These are phyloP conservation scores for Licmophora abbreviata DNA, from an alignment of 108 stramenopile genomes.

Conservation along the genomic window DNA sequence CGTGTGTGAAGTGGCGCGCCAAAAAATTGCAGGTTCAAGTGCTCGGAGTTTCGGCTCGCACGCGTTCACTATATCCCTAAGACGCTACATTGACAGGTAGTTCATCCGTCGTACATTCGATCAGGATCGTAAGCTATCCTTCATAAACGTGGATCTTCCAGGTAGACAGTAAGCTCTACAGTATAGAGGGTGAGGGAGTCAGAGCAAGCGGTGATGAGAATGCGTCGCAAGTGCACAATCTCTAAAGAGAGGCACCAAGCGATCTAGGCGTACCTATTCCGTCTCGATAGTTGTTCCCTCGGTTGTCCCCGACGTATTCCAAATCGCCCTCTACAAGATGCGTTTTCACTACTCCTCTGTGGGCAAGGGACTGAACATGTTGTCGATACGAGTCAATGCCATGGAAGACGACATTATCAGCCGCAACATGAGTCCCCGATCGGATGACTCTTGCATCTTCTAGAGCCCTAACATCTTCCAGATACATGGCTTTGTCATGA, in stretches of 20 bases:
- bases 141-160: too few relatives aligned
- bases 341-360: conserved; percentile 48
- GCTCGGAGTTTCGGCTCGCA: too few relatives aligned
- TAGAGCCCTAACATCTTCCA: conserved; percentile 52
- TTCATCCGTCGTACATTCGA: too few relatives aligned
- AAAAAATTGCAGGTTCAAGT: too few relatives aligned
- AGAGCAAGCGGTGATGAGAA: conserved; percentile 1
- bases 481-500: conserved; percentile 85
- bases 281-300: too few relatives aligned
- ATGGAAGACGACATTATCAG: conserved; percentile 84
- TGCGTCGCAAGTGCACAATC: conserved; percentile 2
- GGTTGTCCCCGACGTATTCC: conserved; percentile 37
- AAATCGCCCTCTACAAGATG: conserved; percentile 35
- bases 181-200: too few relatives aligned
- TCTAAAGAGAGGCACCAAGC: too few relatives aligned
- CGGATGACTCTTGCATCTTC: conserved; percentile 35
- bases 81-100: too few relatives aligned
- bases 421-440: conserved; percentile 55
- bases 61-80: too few relatives aligned
- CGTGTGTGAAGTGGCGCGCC: too few relatives aligned
- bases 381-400: conserved; percentile 62
- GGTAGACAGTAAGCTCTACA: too few relatives aligned
- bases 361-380: conserved; percentile 34
- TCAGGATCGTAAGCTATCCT: too few relatives aligned
- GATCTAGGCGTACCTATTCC: neutral